Base-by-base conservation (phyloP, 1,139 yeast genomes). In the Debaryomycetaceae sp. region DNA sequence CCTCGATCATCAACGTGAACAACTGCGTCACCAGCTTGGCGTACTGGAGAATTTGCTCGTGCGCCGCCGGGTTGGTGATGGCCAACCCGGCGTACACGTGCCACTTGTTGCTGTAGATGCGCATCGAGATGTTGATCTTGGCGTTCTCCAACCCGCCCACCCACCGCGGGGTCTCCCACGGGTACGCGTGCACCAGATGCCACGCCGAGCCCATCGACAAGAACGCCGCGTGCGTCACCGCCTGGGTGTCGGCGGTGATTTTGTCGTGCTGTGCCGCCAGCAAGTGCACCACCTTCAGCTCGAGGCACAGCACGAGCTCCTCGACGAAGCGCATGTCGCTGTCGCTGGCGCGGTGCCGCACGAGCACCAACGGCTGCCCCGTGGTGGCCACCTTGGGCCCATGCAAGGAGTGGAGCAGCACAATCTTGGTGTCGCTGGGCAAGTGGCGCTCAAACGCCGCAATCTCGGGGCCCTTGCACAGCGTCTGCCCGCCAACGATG, bases 41-140 rank as follows among this genome's bases (percentile, higher is more conserved):
- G 51, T 89, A 91, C 53, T 89, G 97, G 38, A 85, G 66, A 14
- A 93, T 83, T 56, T 91, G 98, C 24, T 72, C 75, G 49, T 89
- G 96, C 1, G 98, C 97, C 18, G 91, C 76, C 1, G 96, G 96
- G 51, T 91, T 91, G 3, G 96, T 83, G 39, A 91, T 89, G 8
- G 97, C 96, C 45, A 91, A 66, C 0, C 98, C 98, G 4, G 98
- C 98, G 51, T 91, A 91, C 16, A 91, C 98, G 51, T 91, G 98
- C 95, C 96, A 91, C 56, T 89, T 88, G 58, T 89, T 91, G 18
- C 95, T 79, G 55, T 71, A 91, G 28, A 91, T 91, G 42, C 98
- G 69, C 49, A 91, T 61, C 1, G 97, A 83, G 30, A 91, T 88
- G 53, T 91, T 91, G 52, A 89, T 84, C 48, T 91, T 91, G 18